Percentiles rank a stretch among this genome's conserved stretches.
Conservation (phyloP, 164 flowering plant species). For the Aristolochia contorta region DNA sequence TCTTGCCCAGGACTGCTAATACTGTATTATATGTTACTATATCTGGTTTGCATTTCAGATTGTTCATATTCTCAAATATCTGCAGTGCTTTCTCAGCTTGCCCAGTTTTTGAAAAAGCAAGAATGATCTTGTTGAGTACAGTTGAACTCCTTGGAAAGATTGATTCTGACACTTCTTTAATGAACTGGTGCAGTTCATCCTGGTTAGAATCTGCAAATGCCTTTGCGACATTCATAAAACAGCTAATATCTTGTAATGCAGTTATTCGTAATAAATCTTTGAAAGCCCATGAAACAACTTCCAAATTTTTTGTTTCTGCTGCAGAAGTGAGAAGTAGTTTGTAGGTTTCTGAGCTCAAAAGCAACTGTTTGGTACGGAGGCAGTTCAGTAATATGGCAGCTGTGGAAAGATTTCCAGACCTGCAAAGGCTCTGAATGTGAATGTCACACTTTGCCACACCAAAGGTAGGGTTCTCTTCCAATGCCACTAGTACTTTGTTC, state of each 20-base stretch:
- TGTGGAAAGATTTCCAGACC: constrained; percentile 26
- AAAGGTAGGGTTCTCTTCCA: constrained; percentile 25
- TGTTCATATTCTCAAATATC: constrained; percentile 53
- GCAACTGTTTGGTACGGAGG: constrained; percentile 28
- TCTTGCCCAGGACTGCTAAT: constrained; percentile 50
- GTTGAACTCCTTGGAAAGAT: constrained; percentile 28
- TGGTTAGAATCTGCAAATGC: constrained; percentile 38
- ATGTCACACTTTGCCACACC: constrained; percentile 17
- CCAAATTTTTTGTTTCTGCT: constrained; percentile 32
- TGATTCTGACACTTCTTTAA: constrained; percentile 41
- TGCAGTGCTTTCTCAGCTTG: constrained; percentile 62
- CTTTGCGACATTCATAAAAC: constrained; percentile 47
- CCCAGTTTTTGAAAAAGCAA: constrained; percentile 48
- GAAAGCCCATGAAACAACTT: constrained; percentile 33
- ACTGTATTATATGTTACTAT: constrained; percentile 62
- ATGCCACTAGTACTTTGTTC: constrained; percentile 23
- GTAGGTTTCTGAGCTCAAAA: constrained; percentile 30
- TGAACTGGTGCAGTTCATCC: constrained; percentile 27
- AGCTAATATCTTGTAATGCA: constrained; percentile 21
- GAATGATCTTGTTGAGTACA: constrained; percentile 54
- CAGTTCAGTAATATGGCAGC: constrained; percentile 31
- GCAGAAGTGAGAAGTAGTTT: constrained; percentile 37
- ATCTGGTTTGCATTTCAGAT: constrained; percentile 52
- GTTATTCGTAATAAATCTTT: constrained; percentile 36
- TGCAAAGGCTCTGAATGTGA: constrained; percentile 40